Conservation (phyloP, 2,329 filamentous ascomycete genomes). For the Verruconis gallopava region DNA sequence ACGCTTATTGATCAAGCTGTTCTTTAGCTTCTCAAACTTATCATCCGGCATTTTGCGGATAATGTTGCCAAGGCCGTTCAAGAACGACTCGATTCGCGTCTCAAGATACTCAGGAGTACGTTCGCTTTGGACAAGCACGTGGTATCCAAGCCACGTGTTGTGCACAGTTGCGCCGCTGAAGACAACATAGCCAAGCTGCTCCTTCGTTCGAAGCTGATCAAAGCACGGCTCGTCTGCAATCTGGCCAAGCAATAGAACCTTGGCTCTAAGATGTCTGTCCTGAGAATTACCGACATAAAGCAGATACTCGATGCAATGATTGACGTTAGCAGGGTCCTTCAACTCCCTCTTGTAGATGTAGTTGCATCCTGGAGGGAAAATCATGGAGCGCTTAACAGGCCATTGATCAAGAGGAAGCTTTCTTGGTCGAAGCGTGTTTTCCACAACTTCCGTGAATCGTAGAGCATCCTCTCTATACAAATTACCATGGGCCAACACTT, state of each 20-base stretch:
- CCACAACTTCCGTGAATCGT: constrained; percentile 70
- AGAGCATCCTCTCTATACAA: constrained; percentile 87
- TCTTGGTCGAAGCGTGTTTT: constrained; percentile 62
- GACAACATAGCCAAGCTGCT: constrained; percentile 94
- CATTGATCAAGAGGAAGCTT: constrained; percentile 65
- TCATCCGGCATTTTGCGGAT: constrained; percentile 64
- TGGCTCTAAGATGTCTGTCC: constrained; percentile 59
- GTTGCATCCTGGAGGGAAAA: constrained; percentile 69
- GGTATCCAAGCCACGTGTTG: constrained; percentile 66
- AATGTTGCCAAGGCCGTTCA: constrained; percentile 51
- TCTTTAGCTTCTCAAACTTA: constrained; percentile 84
- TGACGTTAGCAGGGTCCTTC: constrained; percentile 42
- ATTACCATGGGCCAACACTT: constrained; percentile 82
- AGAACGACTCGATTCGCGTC: constrained; percentile 73
- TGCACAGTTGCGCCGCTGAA: constrained; percentile 64
- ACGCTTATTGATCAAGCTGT: constrained; percentile 73
- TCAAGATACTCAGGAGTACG: constrained; percentile 74
- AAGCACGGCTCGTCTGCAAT: constrained; percentile 89
- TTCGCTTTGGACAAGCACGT: constrained; percentile 90
- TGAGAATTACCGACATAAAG: constrained; percentile 32
- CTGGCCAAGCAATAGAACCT: constrained; percentile 70
- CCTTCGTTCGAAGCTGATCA: constrained; percentile 88
- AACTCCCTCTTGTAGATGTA: constrained; percentile 55
- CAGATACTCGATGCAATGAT: constrained; percentile 39
- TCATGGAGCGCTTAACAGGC: constrained; percentile 62